A percentile compares a stretch with the other conserved stretches of the same genome.
These are phyloP conservation scores for Suillus subaureus DNA, from an alignment of 768 basidiomycete species.

Conservation along the genomic window DNA sequence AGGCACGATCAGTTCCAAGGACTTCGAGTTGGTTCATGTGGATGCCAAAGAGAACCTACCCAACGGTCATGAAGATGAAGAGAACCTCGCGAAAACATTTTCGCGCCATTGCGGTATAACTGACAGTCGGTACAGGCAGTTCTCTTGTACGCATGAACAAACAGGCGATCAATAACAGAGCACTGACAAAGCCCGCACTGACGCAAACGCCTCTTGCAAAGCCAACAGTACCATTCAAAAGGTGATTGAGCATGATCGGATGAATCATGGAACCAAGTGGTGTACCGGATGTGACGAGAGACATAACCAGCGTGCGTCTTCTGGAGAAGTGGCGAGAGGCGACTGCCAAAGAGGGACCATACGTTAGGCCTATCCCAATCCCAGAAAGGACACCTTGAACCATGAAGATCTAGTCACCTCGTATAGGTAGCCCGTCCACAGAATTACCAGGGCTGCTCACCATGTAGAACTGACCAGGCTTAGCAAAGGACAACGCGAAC, in stretches of 20 bases:
- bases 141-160: slow-evolving; percentile 40
- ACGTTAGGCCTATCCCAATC: slow-evolving; percentile 45
- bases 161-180: slow-evolving; percentile 40
- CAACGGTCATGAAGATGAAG: slow-evolving; percentile 28
- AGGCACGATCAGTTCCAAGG: background rate
- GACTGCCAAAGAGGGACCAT: slow-evolving; percentile 44
- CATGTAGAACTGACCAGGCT: slow-evolving; percentile 38
- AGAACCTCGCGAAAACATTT: slow-evolving; percentile 26
- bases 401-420: slow-evolving; percentile 39
- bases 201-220: slow-evolving; percentile 42
- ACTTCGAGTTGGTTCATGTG: no score
- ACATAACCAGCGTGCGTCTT: slow-evolving; percentile 44
- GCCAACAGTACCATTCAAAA: slow-evolving; percentile 43
- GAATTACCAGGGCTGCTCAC: slow-evolving; percentile 17
- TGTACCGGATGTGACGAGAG: slow-evolving; percentile 47
- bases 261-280: slow-evolving; percentile 58
- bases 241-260: slow-evolving; percentile 62
- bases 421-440: background rate
- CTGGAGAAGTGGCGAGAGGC: slow-evolving; percentile 47
- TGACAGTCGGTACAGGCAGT: slow-evolving; percentile 17
- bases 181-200: slow-evolving; percentile 41
- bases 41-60: slow-evolving; percentile 15
- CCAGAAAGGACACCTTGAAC: slow-evolving; percentile 46
- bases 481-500: slow-evolving; percentile 40
- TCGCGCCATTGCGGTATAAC: slow-evolving; percentile 22